These are phyloP conservation scores for Plicaturopsis crispa DNA, from an alignment of 768 basidiomycete species.

Conservation along the genomic window DNA sequence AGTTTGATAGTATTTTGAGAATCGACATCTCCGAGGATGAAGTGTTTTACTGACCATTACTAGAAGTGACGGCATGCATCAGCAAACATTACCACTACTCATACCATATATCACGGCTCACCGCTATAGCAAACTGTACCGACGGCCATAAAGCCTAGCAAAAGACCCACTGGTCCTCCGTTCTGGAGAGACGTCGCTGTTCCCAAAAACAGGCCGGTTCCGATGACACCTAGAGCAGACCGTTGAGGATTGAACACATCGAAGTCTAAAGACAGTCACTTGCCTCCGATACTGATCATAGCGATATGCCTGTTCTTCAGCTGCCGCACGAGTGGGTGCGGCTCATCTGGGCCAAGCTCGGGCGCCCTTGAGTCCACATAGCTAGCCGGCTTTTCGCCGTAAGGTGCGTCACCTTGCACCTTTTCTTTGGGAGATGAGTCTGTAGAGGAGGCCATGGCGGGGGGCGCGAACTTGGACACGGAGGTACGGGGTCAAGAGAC, in stretches of 20 bases:
- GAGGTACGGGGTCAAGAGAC: too few relatives aligned
- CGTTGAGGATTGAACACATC: too few relatives aligned
- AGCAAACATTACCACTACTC: too few relatives aligned
- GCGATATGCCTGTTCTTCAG: conserved; percentile 75
- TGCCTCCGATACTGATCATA: conserved; percentile 58
- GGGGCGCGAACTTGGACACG: too few relatives aligned
- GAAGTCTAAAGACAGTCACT: neutral
- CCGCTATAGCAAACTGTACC: conserved; percentile 66
- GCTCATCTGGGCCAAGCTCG: too few relatives aligned
- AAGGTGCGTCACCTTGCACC: too few relatives aligned
- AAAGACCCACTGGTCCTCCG: conserved; percentile 69
- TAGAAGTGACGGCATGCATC: conserved; percentile 26
- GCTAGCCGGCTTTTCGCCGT: too few relatives aligned
- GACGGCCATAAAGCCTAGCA: conserved; percentile 62
- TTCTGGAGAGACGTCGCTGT: conserved; percentile 35
- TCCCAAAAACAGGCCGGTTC: conserved; percentile 54
- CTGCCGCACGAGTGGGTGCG: too few relatives aligned
- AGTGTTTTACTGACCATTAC: conserved; percentile 45
- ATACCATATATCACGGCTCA: conserved; percentile 64
- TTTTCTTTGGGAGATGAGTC: too few relatives aligned
- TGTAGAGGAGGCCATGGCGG: too few relatives aligned
- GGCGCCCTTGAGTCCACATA: too few relatives aligned
- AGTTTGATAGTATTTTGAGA: conserved; percentile 1
- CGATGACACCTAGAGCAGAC: conserved; percentile 48
- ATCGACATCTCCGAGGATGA: neutral